Base-by-base conservation (phyloP, 345 rosid genomes). In the Cardamine chenopodiifolia region DNA sequence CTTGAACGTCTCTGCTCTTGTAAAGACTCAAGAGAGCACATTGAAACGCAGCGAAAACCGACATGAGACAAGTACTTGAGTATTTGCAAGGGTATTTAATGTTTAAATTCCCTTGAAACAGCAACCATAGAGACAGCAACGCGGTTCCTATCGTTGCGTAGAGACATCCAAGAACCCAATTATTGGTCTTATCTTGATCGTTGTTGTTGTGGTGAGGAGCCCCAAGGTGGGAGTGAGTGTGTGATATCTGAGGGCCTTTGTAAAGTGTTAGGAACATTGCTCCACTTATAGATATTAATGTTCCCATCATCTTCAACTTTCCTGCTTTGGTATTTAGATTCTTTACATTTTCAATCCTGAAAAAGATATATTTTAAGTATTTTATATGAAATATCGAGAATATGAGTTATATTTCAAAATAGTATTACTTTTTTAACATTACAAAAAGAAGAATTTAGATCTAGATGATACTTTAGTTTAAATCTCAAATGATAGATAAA, bases 51-150 rank as follows among this genome's bases (percentile, higher is more conserved):
- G 88, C 91, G 1, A 87, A 86, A 72, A 80, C 34, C 12, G 88
- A 83, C 88, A 88, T 82, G 63, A 88, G 80, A 28, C 86, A 84
- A 8, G 89, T 86, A 79, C 89, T 83, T 1, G 90, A 85, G 79
- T 85, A 88, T 71, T 85, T 85, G 76, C 83, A 86, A 4, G 93
- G 90, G 28, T 79, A 88, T 47, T 79, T 82, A 66, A 47, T 75
- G 66, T 62, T 81, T 34, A 89, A 71, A 19, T 18, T 83, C 18
- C 89, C 82, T 77, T 88, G 88, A 57, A 86, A 82, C 20, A 88
- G 23, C 78, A 86, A 83, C 90, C 90, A 88, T 0, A 82, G 52
- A 54, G 90, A 83, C 79, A 89, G 79, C 35, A 88, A 37, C 6
- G 81, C 35, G 25, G 86, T 83, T 53, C 90, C 89, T 0, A 70